Conservation (phyloP, 805 yeast genomes). For the Candida vartiovaarae region DNA sequence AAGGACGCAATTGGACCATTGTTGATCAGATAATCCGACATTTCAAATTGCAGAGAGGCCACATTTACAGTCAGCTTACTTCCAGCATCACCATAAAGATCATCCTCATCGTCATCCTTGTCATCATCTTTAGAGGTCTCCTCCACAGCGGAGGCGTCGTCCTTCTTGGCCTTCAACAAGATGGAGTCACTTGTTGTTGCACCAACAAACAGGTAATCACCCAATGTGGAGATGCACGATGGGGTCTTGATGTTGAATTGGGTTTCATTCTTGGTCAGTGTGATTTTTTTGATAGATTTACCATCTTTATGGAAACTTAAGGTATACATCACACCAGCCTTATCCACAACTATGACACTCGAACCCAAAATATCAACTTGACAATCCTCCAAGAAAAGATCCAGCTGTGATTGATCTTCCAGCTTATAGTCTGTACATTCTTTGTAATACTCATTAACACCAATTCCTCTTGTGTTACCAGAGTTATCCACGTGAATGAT, state of each 20-base stretch:
- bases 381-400: slow-evolving; percentile 51
- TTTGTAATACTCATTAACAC: slow-evolving; percentile 49
- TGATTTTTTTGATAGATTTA: slow-evolving; percentile 25
- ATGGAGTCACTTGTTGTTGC: slow-evolving; percentile 53
- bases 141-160: not conserved
- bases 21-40: slow-evolving; percentile 49
- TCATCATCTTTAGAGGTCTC: not conserved
- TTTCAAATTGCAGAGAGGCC: slow-evolving; percentile 32
- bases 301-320: slow-evolving; percentile 32
- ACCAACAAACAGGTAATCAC: slow-evolving; percentile 48
- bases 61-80: slow-evolving; percentile 18
- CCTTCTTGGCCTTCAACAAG: slow-evolving; percentile 27
- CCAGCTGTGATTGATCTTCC: slow-evolving; percentile 42
- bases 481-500: slow-evolving; percentile 73
- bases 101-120: slow-evolving; percentile 37
- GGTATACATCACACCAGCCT: slow-evolving; percentile 21
- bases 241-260: slow-evolving; percentile 5
- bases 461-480: slow-evolving; percentile 57
- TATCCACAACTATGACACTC: slow-evolving; percentile 32
- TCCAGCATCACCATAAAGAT: slow-evolving; percentile 28
- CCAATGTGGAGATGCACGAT: slow-evolving; percentile 33
- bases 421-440: slow-evolving; percentile 33
- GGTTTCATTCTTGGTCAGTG: slow-evolving; percentile 5
- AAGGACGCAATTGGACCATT: slow-evolving; percentile 71
- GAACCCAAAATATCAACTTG: slow-evolving; percentile 28